Percentiles rank a stretch among this genome's conserved stretches.
Evolutionary conservation across 768 basidiomycete species (phyloP).

Genomic region (Boletus speciosus): DNA sequence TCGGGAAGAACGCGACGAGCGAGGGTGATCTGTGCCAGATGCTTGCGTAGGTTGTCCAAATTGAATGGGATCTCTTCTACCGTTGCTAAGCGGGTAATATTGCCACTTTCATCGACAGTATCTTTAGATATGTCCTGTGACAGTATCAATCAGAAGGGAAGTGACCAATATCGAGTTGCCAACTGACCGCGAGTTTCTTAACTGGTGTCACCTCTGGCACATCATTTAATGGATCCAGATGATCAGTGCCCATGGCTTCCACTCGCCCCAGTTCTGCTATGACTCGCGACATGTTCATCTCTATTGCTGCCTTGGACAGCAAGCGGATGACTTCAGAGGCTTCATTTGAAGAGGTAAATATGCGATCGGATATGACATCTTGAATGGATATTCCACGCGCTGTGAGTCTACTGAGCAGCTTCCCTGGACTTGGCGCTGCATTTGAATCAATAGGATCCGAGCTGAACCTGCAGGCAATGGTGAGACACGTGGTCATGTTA

Average conservation of each 20-base stretch:
- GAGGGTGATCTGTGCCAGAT: slow-evolving; percentile 60
- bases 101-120: slow-evolving; percentile 17
- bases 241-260: slow-evolving; percentile 40
- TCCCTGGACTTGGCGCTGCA: slow-evolving; percentile 15
- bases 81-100: slow-evolving; percentile 18
- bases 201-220: slow-evolving; percentile 68
- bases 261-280: slow-evolving; percentile 56
- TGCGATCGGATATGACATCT: slow-evolving; percentile 54
- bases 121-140: slow-evolving; percentile 19
- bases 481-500: slow-evolving; percentile 10
- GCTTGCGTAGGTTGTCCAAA: slow-evolving; percentile 63
- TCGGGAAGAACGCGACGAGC: slow-evolving; percentile 62
- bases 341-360: slow-evolving; percentile 52
- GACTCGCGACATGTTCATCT: slow-evolving; percentile 47
- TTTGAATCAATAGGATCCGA: slow-evolving; percentile 28
- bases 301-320: slow-evolving; percentile 59
- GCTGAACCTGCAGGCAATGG: slow-evolving; percentile 33
- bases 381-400: slow-evolving; percentile 48
- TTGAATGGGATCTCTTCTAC: slow-evolving; percentile 65
- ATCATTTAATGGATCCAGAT: slow-evolving; percentile 42
- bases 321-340: slow-evolving; percentile 51
- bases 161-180: background rate
- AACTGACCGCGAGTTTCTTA: slow-evolving; percentile 40
- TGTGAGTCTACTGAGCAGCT: slow-evolving; percentile 44
- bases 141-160: background rate